A percentile compares a stretch with the other conserved stretches of the same genome.
Conservation (phyloP, 768 basidiomycete species). For the Tricholoma sp. region DNA sequence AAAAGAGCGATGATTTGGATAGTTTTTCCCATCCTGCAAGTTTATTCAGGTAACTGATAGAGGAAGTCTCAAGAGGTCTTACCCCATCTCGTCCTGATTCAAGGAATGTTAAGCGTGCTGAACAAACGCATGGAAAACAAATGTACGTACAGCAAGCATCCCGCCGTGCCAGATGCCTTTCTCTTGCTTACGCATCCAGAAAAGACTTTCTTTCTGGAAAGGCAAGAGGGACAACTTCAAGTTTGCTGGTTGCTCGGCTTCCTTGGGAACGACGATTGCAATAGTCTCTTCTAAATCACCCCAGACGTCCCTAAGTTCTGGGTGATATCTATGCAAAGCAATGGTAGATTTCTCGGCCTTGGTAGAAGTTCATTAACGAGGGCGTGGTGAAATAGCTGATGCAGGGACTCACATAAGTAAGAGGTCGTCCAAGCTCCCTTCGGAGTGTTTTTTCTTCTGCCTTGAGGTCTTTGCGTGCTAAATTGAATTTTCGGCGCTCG, state of each 20-base stretch:
- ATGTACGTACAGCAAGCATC: slow-evolving; percentile 72
- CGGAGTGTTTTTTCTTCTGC: slow-evolving; percentile 46
- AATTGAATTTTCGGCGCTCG: slow-evolving; percentile 17
- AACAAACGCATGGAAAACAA: neutral
- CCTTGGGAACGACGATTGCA: slow-evolving; percentile 56
- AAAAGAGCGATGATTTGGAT: slow-evolving; percentile 94
- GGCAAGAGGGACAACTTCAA: slow-evolving; percentile 84
- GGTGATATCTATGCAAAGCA: slow-evolving; percentile 63
- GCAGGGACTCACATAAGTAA: slow-evolving; percentile 56
- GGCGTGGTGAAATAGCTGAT: neutral
- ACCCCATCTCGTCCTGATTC: slow-evolving; percentile 89
- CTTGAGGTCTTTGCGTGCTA: slow-evolving; percentile 26
- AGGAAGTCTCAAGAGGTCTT: slow-evolving; percentile 19
- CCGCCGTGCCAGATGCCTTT: slow-evolving; percentile 83
- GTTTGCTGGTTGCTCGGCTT: slow-evolving; percentile 75
- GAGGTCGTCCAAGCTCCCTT: slow-evolving; percentile 60
- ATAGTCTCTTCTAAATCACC: slow-evolving; percentile 71
- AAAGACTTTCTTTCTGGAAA: slow-evolving; percentile 92
- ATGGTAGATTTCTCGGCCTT: slow-evolving; percentile 72
- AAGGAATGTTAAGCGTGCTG: neutral
- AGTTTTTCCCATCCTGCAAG: slow-evolving; percentile 81
- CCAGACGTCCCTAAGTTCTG: slow-evolving; percentile 83
- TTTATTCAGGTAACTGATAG: neutral
- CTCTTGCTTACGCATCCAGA: slow-evolving; percentile 96
- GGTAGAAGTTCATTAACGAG: slow-evolving; percentile 6